A percentile compares a stretch with the other conserved stretches of the same genome.
Evolutionary conservation across 495 filamentous ascomycete genomes (phyloP).

Genomic region (Glutinoglossum americanum): DNA sequence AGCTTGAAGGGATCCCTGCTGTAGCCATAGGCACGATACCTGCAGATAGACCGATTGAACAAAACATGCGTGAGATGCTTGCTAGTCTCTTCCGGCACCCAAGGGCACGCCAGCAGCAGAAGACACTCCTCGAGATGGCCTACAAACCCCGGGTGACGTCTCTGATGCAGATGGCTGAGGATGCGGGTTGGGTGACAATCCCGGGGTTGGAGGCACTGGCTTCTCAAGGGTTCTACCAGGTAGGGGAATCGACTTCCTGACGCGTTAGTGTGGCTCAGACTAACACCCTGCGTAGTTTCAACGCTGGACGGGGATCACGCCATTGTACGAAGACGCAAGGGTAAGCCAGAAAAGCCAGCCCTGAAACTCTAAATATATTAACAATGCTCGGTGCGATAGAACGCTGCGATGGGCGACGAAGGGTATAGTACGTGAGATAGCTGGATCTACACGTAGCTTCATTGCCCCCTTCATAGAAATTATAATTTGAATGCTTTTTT

Average conservation of each 20-base stretch:
- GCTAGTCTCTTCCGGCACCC: constrained; percentile 32
- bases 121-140: constrained; percentile 69
- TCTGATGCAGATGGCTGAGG: constrained; percentile 64
- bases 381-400: background rate
- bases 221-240: constrained; percentile 65
- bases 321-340: constrained; percentile 42
- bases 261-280: background rate
- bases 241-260: constrained; percentile 4
- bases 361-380: background rate
- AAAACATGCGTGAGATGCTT: constrained; percentile 43
- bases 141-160: constrained; percentile 74
- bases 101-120: constrained; percentile 17
- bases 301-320: constrained; percentile 58
- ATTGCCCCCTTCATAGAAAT: too few species aligned
- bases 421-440: background rate
- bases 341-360: constrained; percentile 5
- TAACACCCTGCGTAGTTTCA: constrained; percentile 28
- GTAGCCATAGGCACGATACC: constrained; percentile 83
- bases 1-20: constrained; percentile 30
- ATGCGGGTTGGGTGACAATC: constrained; percentile 68
- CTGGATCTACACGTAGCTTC: background rate
- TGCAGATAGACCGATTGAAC: constrained; percentile 67
- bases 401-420: background rate
- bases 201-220: constrained; percentile 77
- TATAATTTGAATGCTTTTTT: background rate